These are phyloP conservation scores for Erodium trifolium DNA, from an alignment of 441 rosid genomes.

Conservation along the genomic window DNA sequence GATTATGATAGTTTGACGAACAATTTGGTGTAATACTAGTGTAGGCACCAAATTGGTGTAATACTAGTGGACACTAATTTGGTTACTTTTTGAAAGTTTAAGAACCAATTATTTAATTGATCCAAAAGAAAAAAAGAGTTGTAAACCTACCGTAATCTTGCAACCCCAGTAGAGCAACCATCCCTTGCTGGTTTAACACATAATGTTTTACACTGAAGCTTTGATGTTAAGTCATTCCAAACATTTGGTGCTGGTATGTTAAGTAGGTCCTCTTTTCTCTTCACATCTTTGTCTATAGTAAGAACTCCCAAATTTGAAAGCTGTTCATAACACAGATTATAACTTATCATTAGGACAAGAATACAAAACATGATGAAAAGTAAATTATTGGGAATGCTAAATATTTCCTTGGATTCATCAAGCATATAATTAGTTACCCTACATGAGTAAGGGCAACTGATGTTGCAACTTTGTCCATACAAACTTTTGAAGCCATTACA, in stretches of 20 bases:
- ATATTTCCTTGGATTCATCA: constrained; percentile 1
- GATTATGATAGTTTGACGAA: background rate
- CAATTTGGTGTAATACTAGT: background rate
- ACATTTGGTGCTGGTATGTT: constrained; percentile 34
- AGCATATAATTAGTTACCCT: constrained; percentile 23
- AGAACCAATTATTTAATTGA: background rate
- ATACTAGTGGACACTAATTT: background rate
- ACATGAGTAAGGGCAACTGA: constrained; percentile 77
- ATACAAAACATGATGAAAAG: background rate
- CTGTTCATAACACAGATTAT: constrained; percentile 34
- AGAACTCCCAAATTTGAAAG: constrained; percentile 68
- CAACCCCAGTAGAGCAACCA: constrained; percentile 98
- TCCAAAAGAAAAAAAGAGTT: background rate
- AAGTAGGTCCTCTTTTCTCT: constrained; percentile 51
- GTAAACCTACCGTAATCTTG: constrained; percentile 66
- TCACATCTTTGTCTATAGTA: constrained; percentile 71
- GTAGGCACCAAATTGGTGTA: too few relatives aligned
- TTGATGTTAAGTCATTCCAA: constrained; percentile 59
- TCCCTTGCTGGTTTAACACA: constrained; percentile 93
- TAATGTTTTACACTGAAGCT: constrained; percentile 64
- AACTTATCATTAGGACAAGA: constrained; percentile 14
- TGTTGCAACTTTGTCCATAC: constrained; percentile 91
- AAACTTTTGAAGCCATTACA: constrained; percentile 61
- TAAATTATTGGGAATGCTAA: background rate
- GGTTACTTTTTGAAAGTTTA: background rate